Conservation (phyloP, 805 yeast species). For the Helenozyma rhizophorensis region DNA sequence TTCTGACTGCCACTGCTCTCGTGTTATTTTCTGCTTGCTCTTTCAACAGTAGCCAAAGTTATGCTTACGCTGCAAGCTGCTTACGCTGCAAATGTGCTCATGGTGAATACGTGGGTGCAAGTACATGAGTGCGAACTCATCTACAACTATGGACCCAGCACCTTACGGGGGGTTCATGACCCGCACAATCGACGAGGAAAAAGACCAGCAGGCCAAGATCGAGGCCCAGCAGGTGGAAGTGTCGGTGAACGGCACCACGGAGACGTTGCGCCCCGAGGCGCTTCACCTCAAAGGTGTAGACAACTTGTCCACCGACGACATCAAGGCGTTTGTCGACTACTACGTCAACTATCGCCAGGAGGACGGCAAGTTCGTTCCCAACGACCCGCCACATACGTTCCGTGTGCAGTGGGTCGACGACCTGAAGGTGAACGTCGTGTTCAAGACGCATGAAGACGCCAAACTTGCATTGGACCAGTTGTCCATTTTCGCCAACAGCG, state of each 20-base stretch:
- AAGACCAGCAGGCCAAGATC: slow-evolving; percentile 25
- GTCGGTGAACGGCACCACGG: slow-evolving; percentile 25
- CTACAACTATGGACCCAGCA: slow-evolving; percentile 22
- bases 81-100: no score
- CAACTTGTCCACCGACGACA: slow-evolving; percentile 54
- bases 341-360: slow-evolving; percentile 32
- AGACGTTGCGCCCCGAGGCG: slow-evolving; percentile 42
- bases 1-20: no score
- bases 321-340: slow-evolving; percentile 50
- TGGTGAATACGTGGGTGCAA: no score
- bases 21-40: no score
- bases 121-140: no score
- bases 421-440: slow-evolving; percentile 51
- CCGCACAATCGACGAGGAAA: slow-evolving; percentile 36
- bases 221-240: slow-evolving; percentile 32
- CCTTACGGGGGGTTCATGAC: slow-evolving; percentile 42
- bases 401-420: slow-evolving; percentile 67
- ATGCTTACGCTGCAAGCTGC: no score
- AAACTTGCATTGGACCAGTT: no score
- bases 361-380: slow-evolving; percentile 17
- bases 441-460: slow-evolving; percentile 41
- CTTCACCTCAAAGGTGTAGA: slow-evolving; percentile 59
- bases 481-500: no score
- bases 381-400: slow-evolving; percentile 32
- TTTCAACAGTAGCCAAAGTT: no score